Evolutionary conservation across 1,139 yeast species (phyloP), one percentile per base, ranked within the genome.

Genomic region (Schwanniomyces etchellsii): DNA sequence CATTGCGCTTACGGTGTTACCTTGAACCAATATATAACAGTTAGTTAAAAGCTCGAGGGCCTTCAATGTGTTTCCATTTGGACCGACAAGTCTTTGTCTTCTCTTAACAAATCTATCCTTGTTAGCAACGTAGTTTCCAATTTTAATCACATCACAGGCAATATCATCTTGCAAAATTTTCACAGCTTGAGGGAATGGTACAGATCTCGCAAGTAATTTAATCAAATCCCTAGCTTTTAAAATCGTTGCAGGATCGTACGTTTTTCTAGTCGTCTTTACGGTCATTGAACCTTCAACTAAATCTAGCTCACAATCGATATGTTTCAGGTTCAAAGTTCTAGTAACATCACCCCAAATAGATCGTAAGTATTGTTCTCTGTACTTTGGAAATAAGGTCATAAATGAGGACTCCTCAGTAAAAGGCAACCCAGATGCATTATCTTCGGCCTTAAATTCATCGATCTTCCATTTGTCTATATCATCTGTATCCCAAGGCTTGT

Each of bases 241-340:
- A 47, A 91, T 86, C 35, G 84, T 81, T 5, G 95, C 95, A 1
- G 99, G 99, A 52, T 91, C 99, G 56, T 60, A 91, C 0, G 98
- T 89, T 57, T 91, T 91, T 55, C 95, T 73, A 2, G 98, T 89
- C 15, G 99, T 91, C 48, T 81, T 85, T 14, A 91, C 98, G 0
- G 95, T 81, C 97, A 91, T 91, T 6, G 96, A 79, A 28, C 99
- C 99, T 55, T 91, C 98, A 13, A 93, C 95, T 44, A 91, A 64
- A 59, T 91, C 88, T 42, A 91, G 66, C 32, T 81, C 83, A 57
- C 96, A 85, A 14, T 80, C 80, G 32, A 91, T 70, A 37, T 83
- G 80, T 47, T 78, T 78, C 33, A 73, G 70, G 16, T 82, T 86
- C 28, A 93, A 64, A 0, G 91, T 71, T 43, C 74, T 77, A 2